phyloP scores from a whole-genome alignment of 306 rosid species.

The Cotoneaster glaucophyllus region DNA sequence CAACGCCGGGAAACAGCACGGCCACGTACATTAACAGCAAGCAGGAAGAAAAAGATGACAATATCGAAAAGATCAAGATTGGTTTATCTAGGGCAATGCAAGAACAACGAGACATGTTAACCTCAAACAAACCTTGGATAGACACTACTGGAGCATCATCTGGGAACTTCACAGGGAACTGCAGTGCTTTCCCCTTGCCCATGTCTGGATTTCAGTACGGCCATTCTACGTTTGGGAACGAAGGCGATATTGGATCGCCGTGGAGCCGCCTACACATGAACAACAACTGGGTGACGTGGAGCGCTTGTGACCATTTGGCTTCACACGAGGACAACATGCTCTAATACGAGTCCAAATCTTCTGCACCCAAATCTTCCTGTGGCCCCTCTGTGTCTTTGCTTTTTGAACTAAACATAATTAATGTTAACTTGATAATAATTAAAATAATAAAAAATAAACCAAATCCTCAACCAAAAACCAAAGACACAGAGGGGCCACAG shows the following conservation, averaged over 20 bases:
- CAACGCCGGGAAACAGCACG: slow-evolving; percentile 22
- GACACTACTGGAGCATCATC: slow-evolving; percentile 42
- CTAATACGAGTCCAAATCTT: too few relatives aligned
- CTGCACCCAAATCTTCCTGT: too few relatives aligned
- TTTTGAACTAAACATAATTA: too few relatives aligned
- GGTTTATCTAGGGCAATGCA: slow-evolving; percentile 67
- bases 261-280: too few relatives aligned
- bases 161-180: slow-evolving; percentile 37
- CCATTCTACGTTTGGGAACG: slow-evolving; percentile 45
- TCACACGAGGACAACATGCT: too few relatives aligned
- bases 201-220: slow-evolving; percentile 47
- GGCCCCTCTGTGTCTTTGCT: too few relatives aligned
- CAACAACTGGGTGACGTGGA: too few relatives aligned
- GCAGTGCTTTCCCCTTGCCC: slow-evolving; percentile 53
- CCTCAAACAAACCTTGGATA: slow-evolving; percentile 52
- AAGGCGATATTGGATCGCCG: slow-evolving; percentile 53
- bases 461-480: too few relatives aligned
- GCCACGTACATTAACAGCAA: slow-evolving; percentile 38
- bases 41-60: slow-evolving; percentile 43
- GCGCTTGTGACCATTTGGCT: too few relatives aligned
- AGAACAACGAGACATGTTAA: slow-evolving; percentile 54
- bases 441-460: too few relatives aligned
- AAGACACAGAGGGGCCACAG: too few relatives aligned
- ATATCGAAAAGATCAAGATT: slow-evolving; percentile 63
- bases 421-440: too few relatives aligned